These are phyloP conservation scores for Pholiota molesta DNA, from an alignment of 768 basidiomycete genomes.

Conservation along the genomic window DNA sequence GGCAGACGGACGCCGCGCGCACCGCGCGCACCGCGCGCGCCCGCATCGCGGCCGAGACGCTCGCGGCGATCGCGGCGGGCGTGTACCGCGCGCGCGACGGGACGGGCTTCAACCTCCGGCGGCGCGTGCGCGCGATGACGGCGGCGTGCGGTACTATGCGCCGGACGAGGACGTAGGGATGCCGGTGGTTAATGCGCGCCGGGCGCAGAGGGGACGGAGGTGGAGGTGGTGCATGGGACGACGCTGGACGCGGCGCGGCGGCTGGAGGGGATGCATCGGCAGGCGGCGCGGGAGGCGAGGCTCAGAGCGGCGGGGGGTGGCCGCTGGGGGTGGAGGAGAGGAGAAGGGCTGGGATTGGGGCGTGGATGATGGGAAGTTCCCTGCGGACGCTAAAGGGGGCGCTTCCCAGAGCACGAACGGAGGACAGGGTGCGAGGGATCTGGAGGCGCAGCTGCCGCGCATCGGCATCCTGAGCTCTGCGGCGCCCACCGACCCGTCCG, in stretches of 20 bases:
- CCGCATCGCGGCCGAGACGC: constrained; percentile 1
- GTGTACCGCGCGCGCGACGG: background rate
- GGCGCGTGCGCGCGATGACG: background rate
- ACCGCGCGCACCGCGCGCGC: constrained; percentile 31
- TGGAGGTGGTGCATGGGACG: constrained; percentile 3
- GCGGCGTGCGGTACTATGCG: background rate
- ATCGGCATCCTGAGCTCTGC: constrained; percentile 9
- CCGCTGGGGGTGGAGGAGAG: background rate
- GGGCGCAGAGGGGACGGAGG: background rate
- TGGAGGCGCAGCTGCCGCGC: background rate
- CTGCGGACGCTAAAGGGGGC: background rate
- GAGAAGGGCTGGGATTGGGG: background rate
- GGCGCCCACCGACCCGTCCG: background rate
- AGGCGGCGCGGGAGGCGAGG: background rate
- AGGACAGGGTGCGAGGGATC: background rate
- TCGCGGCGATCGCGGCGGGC: background rate
- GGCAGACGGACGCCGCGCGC: no score
- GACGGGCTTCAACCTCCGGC: background rate
- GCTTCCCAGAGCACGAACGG: background rate
- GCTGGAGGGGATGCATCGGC: background rate
- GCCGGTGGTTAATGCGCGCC: no score
- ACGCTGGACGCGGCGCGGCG: constrained; percentile 6
- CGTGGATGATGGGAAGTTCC: background rate
- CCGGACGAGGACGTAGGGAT: background rate
- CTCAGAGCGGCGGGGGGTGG: background rate